These are phyloP conservation scores for Geranomyces michiganensis DNA, from an alignment of 192 early-diverging fungal genomes.

Conservation along the genomic window DNA sequence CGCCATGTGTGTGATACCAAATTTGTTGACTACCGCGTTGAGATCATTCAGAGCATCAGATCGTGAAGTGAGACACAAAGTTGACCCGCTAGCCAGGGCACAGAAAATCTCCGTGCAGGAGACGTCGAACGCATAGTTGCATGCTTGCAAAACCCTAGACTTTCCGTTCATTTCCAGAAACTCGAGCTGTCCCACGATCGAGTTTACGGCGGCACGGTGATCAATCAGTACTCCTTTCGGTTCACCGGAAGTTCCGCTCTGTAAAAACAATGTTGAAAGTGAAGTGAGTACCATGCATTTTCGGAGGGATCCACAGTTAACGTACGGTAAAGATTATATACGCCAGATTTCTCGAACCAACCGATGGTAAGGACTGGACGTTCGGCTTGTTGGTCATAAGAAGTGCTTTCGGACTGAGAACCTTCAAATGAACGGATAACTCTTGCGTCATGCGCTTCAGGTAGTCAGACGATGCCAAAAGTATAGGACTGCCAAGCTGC, in stretches of 20 bases:
- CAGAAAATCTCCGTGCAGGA: slow-evolving; percentile 12
- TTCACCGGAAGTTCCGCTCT: slow-evolving; percentile 44
- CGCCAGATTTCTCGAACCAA: slow-evolving; percentile 2
- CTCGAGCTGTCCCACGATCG: not conserved
- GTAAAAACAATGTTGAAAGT: too few species aligned
- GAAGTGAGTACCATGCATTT: too few species aligned
- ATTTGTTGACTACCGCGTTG: not conserved
- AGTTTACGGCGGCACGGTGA: slow-evolving; percentile 6
- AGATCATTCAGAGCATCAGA: not conserved
- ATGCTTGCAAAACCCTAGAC: not conserved
- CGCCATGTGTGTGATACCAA: not conserved
- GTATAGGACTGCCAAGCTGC: slow-evolving; percentile 13
- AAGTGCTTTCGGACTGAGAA: too few species aligned
- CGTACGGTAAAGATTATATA: too few species aligned
- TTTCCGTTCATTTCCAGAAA: too few species aligned
- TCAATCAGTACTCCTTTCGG: slow-evolving; percentile 43
- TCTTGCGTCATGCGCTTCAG: not conserved
- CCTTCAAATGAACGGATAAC: too few species aligned
- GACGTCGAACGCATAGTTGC: slow-evolving; percentile 8
- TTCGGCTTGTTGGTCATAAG: not conserved
- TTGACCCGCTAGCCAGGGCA: not conserved
- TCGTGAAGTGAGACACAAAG: not conserved
- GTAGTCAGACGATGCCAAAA: too few species aligned
- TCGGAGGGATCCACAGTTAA: too few species aligned
- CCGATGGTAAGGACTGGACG: too few species aligned